Evolutionary conservation across 2,329 filamentous ascomycete species (phyloP).

Genomic region (Geoglossum cookeanum): DNA sequence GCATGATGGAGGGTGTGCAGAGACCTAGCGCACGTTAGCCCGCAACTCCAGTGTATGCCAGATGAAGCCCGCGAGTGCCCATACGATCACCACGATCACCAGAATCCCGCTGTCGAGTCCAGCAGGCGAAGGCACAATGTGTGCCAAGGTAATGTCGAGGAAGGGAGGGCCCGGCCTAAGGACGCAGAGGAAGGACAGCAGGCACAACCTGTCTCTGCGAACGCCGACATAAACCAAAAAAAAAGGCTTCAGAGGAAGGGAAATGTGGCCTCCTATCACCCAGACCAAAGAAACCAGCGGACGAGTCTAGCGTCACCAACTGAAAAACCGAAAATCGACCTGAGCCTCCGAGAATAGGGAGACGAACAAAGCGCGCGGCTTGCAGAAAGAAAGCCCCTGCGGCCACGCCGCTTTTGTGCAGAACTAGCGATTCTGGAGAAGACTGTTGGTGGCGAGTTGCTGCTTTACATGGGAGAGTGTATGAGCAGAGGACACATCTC

Average conservation of each 20-base stretch:
- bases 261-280: not conserved
- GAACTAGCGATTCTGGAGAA: not conserved
- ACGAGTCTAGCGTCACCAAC: not conserved
- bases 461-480: not conserved
- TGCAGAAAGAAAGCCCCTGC: not conserved
- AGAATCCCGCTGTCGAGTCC: not conserved
- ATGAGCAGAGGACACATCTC: too few relatives aligned
- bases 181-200: not conserved
- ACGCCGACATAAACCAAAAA: constrained; percentile 1
- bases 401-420: not conserved
- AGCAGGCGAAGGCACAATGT: not conserved
- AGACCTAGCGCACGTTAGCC: not conserved
- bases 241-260: not conserved
- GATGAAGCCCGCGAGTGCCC: not conserved
- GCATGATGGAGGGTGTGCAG: not conserved
- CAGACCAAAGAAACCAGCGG: not conserved
- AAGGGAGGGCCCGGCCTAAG: not conserved
- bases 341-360: not conserved
- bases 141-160: not conserved
- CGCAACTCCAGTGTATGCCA: not conserved
- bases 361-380: not conserved
- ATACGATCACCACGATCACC: not conserved
- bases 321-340: not conserved
- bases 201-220: not conserved
- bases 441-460: not conserved